These are phyloP conservation scores for Lotus japonicus DNA, from an alignment of 306 rosid species.

Conservation along the genomic window DNA sequence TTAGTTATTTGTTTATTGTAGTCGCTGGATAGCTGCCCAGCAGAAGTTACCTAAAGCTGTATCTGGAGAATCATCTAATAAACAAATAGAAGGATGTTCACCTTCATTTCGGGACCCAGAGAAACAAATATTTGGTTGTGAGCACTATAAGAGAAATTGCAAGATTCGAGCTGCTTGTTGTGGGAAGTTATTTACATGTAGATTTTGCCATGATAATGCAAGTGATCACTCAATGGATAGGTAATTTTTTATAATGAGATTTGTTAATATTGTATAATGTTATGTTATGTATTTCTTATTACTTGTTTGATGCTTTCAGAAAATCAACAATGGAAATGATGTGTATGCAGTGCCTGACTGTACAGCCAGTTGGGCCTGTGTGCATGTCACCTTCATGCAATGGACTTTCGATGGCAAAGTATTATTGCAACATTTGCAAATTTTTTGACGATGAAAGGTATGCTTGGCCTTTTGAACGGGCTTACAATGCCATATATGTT, in stretches of 20 bases:
- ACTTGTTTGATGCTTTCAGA: slow-evolving; percentile 42
- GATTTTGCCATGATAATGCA: slow-evolving; percentile 98
- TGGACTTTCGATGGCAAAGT: slow-evolving; percentile 80
- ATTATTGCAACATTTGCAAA: slow-evolving; percentile 87
- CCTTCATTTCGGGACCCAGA: slow-evolving; percentile 69
- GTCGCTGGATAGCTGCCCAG: slow-evolving; percentile 99
- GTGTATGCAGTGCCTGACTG: slow-evolving; percentile 79
- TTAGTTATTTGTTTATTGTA: slow-evolving; percentile 29
- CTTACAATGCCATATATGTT: background rate
- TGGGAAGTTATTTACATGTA: slow-evolving; percentile 85
- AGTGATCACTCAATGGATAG: slow-evolving; percentile 99
- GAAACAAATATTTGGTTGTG: slow-evolving; percentile 78
- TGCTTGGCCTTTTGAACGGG: too few species aligned
- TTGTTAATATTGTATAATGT: background rate
- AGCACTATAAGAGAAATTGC: slow-evolving; percentile 98
- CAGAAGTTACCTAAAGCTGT: slow-evolving; percentile 75
- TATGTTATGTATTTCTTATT: slow-evolving; percentile 14
- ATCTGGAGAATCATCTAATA: slow-evolving; percentile 58
- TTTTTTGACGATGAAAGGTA: slow-evolving; percentile 98
- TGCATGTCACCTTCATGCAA: slow-evolving; percentile 85
- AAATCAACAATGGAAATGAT: slow-evolving; percentile 92
- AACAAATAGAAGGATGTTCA: slow-evolving; percentile 54
- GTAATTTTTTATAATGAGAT: slow-evolving; percentile 34
- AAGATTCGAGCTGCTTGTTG: slow-evolving; percentile 96
- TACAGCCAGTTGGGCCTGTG: slow-evolving; percentile 81